Conservation (phyloP, 305 asterid genomes). For the Solanum hybrid region DNA sequence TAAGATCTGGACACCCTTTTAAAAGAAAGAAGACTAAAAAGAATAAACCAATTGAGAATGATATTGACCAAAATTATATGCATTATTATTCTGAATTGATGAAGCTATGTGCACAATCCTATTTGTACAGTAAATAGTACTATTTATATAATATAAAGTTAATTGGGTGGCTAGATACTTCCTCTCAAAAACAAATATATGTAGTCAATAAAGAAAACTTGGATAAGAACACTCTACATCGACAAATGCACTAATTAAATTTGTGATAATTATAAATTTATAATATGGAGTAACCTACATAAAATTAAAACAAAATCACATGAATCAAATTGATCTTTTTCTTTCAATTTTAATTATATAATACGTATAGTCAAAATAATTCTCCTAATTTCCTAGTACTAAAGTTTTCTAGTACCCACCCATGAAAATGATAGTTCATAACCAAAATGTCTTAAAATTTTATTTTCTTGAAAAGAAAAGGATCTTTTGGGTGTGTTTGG, state of each 20-base stretch:
- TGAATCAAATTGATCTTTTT: neutral
- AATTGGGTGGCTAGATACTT: neutral
- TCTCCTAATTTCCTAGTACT: neutral
- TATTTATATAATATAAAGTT: neutral
- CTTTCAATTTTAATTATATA: neutral
- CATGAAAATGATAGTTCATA: neutral
- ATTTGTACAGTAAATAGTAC: neutral
- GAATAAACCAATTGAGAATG: neutral
- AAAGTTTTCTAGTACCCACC: neutral
- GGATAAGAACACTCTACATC: neutral
- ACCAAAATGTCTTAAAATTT: neutral
- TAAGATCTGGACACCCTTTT: neutral
- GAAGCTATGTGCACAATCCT: neutral
- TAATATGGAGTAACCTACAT: neutral
- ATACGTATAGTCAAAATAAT: neutral
- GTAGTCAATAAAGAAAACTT: neutral
- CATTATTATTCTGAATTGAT: neutral
- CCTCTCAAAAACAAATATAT: neutral
- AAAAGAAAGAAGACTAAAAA: neutral
- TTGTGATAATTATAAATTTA: neutral
- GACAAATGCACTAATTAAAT: neutral
- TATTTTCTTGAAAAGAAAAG: neutral
- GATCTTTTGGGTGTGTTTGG: neutral
- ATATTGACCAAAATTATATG: neutral
- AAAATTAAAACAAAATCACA: neutral